Evolutionary conservation across 257 asterid genomes (phyloP).

Genomic region (Catharanthus roseus): DNA sequence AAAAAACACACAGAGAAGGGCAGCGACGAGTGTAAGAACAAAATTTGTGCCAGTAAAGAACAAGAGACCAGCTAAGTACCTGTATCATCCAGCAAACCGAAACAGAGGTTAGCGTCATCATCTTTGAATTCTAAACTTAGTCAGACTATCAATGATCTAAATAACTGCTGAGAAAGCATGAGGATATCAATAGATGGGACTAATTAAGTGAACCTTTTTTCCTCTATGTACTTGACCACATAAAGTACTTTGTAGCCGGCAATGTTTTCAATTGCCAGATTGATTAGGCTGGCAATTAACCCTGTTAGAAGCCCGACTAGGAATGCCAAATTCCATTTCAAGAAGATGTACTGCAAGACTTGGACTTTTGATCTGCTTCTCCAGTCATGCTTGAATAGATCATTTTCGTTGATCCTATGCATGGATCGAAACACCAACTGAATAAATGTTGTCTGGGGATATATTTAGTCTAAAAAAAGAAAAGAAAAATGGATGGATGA

Average conservation of each 20-base stretch:
- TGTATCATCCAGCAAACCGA: slow-evolving; percentile 47
- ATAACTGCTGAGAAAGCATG: not conserved
- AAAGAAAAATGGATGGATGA: not conserved
- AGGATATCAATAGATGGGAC: not conserved
- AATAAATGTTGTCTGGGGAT: no score
- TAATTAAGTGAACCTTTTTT: slow-evolving; percentile 38
- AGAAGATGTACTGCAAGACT: slow-evolving; percentile 63
- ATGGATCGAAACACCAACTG: no score
- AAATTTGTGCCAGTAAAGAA: slow-evolving; percentile 53
- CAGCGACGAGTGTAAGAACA: slow-evolving; percentile 54
- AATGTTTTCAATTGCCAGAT: slow-evolving; percentile 80
- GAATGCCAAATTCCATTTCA: slow-evolving; percentile 77
- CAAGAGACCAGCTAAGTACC: slow-evolving; percentile 58
- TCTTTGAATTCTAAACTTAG: not conserved
- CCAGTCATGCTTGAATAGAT: slow-evolving; percentile 96
- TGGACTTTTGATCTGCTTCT: slow-evolving; percentile 71
- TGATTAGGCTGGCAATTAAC: slow-evolving; percentile 64
- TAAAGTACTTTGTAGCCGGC: slow-evolving; percentile 76
- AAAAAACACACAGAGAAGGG: slow-evolving; percentile 63
- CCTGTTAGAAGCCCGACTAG: slow-evolving; percentile 89
- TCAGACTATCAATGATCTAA: not conserved
- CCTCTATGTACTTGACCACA: slow-evolving; percentile 48
- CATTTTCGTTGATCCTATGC: slow-evolving; percentile 84
- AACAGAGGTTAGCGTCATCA: slow-evolving; percentile 3
- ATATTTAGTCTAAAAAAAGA: not conserved